Percentiles rank a stretch among this genome's conserved stretches.
Conservation (phyloP, 1,139 yeast genomes). For the Martiniozyma asiatica region DNA sequence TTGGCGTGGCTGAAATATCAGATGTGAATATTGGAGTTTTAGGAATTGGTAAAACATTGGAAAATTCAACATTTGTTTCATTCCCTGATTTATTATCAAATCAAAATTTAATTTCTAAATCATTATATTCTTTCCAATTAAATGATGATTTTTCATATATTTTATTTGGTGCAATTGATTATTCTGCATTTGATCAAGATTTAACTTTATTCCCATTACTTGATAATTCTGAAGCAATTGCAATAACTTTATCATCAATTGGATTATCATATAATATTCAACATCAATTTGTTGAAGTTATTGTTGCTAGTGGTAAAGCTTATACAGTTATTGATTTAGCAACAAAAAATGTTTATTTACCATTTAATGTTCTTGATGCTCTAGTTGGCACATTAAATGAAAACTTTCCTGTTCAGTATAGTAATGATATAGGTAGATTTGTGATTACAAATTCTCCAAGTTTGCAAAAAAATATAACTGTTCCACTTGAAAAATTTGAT, state of each 20-base stretch:
- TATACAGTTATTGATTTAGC: slow-evolving; percentile 31
- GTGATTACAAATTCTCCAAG: slow-evolving; percentile 22
- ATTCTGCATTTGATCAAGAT: slow-evolving; percentile 31
- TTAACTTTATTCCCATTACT: slow-evolving; percentile 30
- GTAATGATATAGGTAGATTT: slow-evolving; percentile 23
- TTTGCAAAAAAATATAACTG: too few species aligned
- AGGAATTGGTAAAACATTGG: slow-evolving; percentile 37
- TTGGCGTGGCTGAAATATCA: slow-evolving; percentile 43
- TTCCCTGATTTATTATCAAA: slow-evolving; percentile 24
- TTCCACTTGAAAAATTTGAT: not conserved
- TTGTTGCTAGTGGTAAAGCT: slow-evolving; percentile 23
- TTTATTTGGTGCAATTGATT: slow-evolving; percentile 45
- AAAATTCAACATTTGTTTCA: slow-evolving; percentile 26
- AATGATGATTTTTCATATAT: slow-evolving; percentile 26
- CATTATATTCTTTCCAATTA: slow-evolving; percentile 39
- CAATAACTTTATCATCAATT: slow-evolving; percentile 7
- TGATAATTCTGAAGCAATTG: slow-evolving; percentile 20
- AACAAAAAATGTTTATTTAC: slow-evolving; percentile 36
- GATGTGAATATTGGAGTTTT: slow-evolving; percentile 42
- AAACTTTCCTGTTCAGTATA: slow-evolving; percentile 16
- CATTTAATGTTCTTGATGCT: slow-evolving; percentile 25
- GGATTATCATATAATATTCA: slow-evolving; percentile 2
- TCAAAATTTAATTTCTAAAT: slow-evolving; percentile 37
- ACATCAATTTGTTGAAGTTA: not conserved
- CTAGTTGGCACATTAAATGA: slow-evolving; percentile 31